Percentiles rank a stretch among this genome's conserved stretches.
Evolutionary conservation across 495 filamentous ascomycete genomes (phyloP).

Genomic region (Aspergillus homomorphus): DNA sequence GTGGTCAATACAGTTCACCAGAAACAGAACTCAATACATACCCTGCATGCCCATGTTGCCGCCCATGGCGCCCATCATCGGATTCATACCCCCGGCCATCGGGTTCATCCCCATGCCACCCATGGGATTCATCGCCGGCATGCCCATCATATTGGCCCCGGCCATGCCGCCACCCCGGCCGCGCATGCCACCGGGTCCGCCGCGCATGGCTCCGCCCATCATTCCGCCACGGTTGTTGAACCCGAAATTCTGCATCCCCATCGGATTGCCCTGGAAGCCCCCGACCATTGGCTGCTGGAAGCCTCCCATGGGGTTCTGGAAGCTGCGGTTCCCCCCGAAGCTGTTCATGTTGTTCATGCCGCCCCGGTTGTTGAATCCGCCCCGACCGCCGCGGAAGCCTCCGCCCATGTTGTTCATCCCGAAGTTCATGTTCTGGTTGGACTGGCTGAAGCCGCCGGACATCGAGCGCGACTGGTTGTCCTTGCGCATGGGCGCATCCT

Average conservation of each 20-base stretch:
- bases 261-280: conserved; percentile 53
- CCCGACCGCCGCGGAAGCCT: conserved; percentile 50
- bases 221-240: conserved; percentile 62
- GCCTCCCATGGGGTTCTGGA: conserved; percentile 54
- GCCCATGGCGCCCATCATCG: conserved; percentile 58
- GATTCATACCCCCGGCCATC: conserved; percentile 52
- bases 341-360: conserved; percentile 37
- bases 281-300: conserved; percentile 59
- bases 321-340: conserved; percentile 49
- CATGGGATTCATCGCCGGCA: conserved; percentile 49
- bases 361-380: conserved; percentile 42
- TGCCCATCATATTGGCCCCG: conserved; percentile 54
- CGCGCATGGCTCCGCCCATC: conserved; percentile 68
- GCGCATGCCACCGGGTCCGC: conserved; percentile 64
- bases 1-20: not conserved
- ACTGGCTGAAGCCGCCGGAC: conserved; percentile 26
- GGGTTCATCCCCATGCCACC: conserved; percentile 64
- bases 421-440: conserved; percentile 33
- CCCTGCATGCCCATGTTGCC: conserved; percentile 60
- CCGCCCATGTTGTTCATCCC: conserved; percentile 38
- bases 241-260: conserved; percentile 59
- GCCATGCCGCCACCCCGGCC: conserved; percentile 62
- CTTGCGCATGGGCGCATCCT: conserved; percentile 77
- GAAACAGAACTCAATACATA: conserved; percentile 44
- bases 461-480: conserved; percentile 50